Evolutionary conservation across 495 filamentous ascomycete species (phyloP), one percentile per base, ranked within the genome.

Genomic region (Podospora comata): DNA sequence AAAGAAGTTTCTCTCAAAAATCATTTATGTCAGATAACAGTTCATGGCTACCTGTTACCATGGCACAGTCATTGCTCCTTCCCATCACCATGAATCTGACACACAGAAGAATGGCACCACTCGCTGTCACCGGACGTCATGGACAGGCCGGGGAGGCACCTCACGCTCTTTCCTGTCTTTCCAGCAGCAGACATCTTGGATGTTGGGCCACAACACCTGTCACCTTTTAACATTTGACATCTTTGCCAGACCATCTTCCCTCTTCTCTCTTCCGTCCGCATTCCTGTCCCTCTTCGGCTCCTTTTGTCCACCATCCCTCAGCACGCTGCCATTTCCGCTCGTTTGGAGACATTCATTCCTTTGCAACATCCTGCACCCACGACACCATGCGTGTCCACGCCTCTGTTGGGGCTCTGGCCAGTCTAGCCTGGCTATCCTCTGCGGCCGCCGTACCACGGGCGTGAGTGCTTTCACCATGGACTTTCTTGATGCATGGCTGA

Each of bases 291-390:
- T 58, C 55, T 19, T n/a, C 55, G 15, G 11, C 55, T 58, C 55
- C 55, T 26, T 20, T 58, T 26, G n/a, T 26, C 55, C n/a, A 20
- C 55, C 18, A 58, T 58, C 55, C 55, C 55, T 23, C 55, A 18
- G 55, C 55, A 20, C 55, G 55, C 55, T 15, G 55, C 18, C 55
- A 58, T 20, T 18, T 19, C 15, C 55, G 23, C 55, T 58, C 55
- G 23, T 26, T 58, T 58, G 55, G 55, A 58, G n/a, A 5, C 55
- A 20, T 58, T 58, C 55, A 58, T 58, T 26, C n/a, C 55, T 58
- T 56, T 58, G n/a, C 11, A 18, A 58, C 55, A 18, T 20, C 23
- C 55, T 58, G 39, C 7, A 48, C 15, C 39, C 6, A 48, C 55
- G 55, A 18, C 55, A 58, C 55, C 19, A 58, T 58, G 55, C 55